Evolutionary conservation across 73 alveolate genomes (phyloP).

Genomic region (Paramecium biaurelia): DNA sequence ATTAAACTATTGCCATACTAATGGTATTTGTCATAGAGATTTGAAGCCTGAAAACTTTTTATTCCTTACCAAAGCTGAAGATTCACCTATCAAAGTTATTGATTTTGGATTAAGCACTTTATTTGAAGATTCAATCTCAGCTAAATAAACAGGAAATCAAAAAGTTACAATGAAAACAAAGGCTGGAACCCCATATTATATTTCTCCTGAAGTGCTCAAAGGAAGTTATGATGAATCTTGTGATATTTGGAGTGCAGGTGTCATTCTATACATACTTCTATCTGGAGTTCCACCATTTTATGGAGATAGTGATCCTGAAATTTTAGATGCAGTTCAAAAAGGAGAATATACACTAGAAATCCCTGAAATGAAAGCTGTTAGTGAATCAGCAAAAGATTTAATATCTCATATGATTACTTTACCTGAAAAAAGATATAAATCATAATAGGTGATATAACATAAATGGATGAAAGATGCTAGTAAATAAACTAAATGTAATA

Average conservation of each 20-base stretch:
- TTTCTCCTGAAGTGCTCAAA: conserved; percentile 74
- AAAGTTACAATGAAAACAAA: conserved; percentile 65
- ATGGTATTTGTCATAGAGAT: conserved; percentile 80
- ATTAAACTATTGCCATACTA: conserved; percentile 70
- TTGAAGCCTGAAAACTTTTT: conserved; percentile 79
- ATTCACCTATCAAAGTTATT: conserved; percentile 65
- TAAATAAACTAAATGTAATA: conserved; percentile 49
- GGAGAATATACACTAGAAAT: conserved; percentile 66
- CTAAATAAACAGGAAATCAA: background rate
- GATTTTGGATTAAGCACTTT: conserved; percentile 74
- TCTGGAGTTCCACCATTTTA: conserved; percentile 79
- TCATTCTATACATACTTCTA: conserved; percentile 69
- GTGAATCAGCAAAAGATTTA: conserved; percentile 72
- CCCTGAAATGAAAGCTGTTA: conserved; percentile 59
- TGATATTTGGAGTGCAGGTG: conserved; percentile 78
- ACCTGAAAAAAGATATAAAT: conserved; percentile 67
- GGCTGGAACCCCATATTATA: conserved; percentile 75
- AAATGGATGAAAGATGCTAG: conserved; percentile 66
- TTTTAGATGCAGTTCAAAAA: conserved; percentile 66
- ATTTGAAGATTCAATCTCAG: conserved; percentile 61
- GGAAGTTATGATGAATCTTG: conserved; percentile 76
- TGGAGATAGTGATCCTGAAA: conserved; percentile 75
- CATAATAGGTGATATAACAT: conserved; percentile 64
- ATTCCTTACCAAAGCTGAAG: conserved; percentile 63
- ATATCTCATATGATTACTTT: conserved; percentile 65